phyloP scores from a whole-genome alignment of 768 basidiomycete species.

The Xanthoconium purpureum region DNA sequence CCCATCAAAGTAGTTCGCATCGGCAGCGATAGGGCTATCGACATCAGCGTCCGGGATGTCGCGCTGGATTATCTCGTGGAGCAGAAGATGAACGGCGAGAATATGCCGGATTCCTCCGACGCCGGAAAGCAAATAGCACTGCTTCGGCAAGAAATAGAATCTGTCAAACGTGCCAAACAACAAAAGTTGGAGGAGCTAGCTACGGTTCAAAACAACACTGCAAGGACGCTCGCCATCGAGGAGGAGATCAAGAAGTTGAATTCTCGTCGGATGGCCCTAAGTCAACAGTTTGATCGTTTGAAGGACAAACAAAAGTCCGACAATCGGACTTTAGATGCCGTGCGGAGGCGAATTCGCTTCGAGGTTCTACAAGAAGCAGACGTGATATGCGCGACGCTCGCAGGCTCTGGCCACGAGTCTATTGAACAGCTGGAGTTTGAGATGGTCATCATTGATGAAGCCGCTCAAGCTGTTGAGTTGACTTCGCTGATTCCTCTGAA shows the following conservation, averaged over 20 bases:
- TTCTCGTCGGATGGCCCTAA: constrained; percentile 58
- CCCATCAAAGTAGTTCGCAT: constrained; percentile 85
- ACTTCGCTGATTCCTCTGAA: constrained; percentile 94
- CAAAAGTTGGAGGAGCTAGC: constrained; percentile 62
- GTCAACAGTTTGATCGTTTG: constrained; percentile 68
- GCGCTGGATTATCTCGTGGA: constrained; percentile 87
- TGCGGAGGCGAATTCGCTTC: constrained; percentile 65
- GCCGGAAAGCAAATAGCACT: constrained; percentile 53
- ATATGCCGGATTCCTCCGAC: constrained; percentile 37
- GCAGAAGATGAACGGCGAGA: constrained; percentile 54
- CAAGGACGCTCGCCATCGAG: constrained; percentile 54
- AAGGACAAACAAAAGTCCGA: constrained; percentile 84
- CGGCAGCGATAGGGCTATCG: constrained; percentile 73
- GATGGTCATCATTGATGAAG: constrained; percentile 96
- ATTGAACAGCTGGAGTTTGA: constrained; percentile 86
- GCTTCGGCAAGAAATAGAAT: constrained; percentile 66
- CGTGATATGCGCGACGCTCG: constrained; percentile 90
- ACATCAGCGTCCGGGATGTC: constrained; percentile 77
- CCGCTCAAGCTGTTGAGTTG: constrained; percentile 94
- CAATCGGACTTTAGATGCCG: constrained; percentile 76
- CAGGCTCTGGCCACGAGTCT: constrained; percentile 88
- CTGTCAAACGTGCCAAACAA: constrained; percentile 57
- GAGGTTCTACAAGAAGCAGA: constrained; percentile 87
- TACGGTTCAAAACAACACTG: constrained; percentile 52
- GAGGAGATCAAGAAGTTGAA: constrained; percentile 69